phyloP scores from a whole-genome alignment of 2,329 filamentous ascomycete genomes.

The Xylaria sp. region DNA sequence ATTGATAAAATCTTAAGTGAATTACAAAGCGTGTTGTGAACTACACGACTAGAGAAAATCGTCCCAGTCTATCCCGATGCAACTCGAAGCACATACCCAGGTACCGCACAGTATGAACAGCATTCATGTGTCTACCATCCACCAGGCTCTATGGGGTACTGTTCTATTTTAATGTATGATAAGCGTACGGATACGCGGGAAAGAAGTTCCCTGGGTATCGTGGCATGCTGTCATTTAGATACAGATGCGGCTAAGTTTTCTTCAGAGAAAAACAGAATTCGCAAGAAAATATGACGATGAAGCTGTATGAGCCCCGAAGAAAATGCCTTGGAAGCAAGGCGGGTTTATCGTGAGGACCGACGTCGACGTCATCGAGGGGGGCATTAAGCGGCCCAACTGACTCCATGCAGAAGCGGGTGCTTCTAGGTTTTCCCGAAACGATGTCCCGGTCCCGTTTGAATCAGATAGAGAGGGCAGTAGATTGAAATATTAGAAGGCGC shows the following conservation, averaged over 20 bases:
- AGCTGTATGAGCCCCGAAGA: neutral
- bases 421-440: conserved; percentile 3
- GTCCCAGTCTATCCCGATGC: neutral
- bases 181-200: neutral
- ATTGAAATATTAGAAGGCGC: neutral
- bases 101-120: conserved; percentile 14
- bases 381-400: conserved; percentile 10
- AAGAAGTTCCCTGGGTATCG: neutral
- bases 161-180: neutral
- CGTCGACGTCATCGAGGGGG: conserved; percentile 19
- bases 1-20: neutral
- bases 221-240: neutral
- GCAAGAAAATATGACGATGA: neutral
- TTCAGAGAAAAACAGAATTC: neutral
- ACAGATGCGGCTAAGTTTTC: neutral
- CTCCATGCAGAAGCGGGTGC: conserved; percentile 3
- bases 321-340: neutral
- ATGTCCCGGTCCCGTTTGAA: neutral
- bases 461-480: neutral
- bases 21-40: too few relatives aligned
- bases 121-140: neutral
- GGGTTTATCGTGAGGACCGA: neutral
- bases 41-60: neutral
- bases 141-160: neutral
- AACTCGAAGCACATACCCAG: neutral